Base-by-base conservation (phyloP, 225 moss, liverwort and hornwort species). In the Polytrichum formosum region DNA sequence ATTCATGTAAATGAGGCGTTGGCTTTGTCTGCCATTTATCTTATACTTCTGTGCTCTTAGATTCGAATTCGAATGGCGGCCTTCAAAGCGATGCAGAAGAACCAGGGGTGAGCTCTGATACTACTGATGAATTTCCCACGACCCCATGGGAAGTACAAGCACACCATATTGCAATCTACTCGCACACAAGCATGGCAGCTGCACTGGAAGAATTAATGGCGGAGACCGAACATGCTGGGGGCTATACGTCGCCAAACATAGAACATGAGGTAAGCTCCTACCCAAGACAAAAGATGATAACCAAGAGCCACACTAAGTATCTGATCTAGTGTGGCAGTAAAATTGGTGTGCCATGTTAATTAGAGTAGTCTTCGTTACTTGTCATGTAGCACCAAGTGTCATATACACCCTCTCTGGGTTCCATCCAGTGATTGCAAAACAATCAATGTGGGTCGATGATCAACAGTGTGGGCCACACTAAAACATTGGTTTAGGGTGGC, bases 151-250 rank as follows among this genome's bases (percentile, higher is more conserved):
- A 88, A 71, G 80, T 82, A 73, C 90, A 90, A 75, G 88, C 91
- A 66, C 85, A 87, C 68, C 98, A 98, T 69, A 88, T 98, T 18
- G 94, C 98, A 17, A 94, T 98, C 55, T 98, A 90, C 71, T 92
- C 97, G 0, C 91, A 91, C 7, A 75, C 86, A 53, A 88, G 88
- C 77, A 55, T 84, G 73, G 84, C 79, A 31, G 84, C 81, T n/a
- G 71, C 83, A 26, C 46, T 87, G 28, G 87, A 87, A 72, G 78
- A 80, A 4, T n/a, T 75, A 22, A 33, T 82, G 29, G 65, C 77
- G 10, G 81, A 81, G 18, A 10, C 27, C 18, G 70, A 83, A 26
- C 46, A 46, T 16, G 46, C 46, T 46, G 13, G 46, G 9, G 46
- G 46, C 46, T 46, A 46, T 46, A 16, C 46, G 4, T 61, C 22